Evolutionary conservation across 163 green algal genomes (phyloP).

Genomic region (Chlamydomonas reinhardtii): DNA sequence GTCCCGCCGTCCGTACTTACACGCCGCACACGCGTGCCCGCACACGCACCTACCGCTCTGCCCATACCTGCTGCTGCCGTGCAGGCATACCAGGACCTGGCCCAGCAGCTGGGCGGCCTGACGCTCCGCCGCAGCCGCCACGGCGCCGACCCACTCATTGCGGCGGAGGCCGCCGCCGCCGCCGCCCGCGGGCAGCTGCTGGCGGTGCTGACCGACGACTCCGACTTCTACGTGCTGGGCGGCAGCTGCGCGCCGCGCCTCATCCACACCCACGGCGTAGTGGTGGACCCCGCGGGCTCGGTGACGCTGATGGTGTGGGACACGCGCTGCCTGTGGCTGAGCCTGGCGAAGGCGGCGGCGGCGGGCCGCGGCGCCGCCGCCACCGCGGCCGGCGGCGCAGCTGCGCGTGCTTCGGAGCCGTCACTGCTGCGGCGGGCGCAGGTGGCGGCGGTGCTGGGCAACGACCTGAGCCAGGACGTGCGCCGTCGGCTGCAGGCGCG

Average conservation of each 20-base stretch:
- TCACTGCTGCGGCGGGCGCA: slow-evolving; percentile 35
- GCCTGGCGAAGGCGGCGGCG: too few relatives aligned
- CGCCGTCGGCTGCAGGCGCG: slow-evolving; percentile 1
- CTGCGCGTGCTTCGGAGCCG: slow-evolving; percentile 1
- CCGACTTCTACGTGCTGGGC: slow-evolving; percentile 53
- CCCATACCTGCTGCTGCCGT: too few relatives aligned
- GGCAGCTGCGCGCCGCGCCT: neutral
- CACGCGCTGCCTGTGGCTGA: neutral
- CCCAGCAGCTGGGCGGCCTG: neutral
- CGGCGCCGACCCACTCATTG: slow-evolving; percentile 38
- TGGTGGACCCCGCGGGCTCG: slow-evolving; percentile 36
- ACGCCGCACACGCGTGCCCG: too few relatives aligned
- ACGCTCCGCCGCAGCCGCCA: neutral
- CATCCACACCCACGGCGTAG: neutral
- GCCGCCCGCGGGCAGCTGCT: slow-evolving; percentile 11
- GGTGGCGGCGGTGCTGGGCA: slow-evolving; percentile 36
- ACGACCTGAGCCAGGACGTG: slow-evolving; percentile 4
- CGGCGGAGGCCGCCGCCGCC: neutral
- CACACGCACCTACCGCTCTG: too few relatives aligned
- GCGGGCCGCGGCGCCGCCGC: neutral
- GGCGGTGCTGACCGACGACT: slow-evolving; percentile 47
- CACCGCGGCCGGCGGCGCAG: neutral
- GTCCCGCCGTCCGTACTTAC: too few relatives aligned
- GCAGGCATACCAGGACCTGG: neutral
- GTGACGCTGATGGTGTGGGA: slow-evolving; percentile 35